phyloP scores from a whole-genome alignment of 192 early-diverging fungal genomes.

The Funneliformis geosporum region DNA sequence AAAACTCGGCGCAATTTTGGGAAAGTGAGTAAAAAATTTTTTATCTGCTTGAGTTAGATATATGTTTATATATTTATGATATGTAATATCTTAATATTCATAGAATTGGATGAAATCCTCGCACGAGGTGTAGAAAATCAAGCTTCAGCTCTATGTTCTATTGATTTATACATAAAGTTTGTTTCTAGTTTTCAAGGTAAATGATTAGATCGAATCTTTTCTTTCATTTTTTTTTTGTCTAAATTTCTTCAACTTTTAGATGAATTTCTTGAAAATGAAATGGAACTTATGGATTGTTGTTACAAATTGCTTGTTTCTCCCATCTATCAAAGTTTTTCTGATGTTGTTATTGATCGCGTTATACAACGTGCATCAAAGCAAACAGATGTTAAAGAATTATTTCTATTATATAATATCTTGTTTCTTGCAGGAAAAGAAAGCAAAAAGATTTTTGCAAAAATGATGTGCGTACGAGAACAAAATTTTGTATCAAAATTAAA shows the following conservation, averaged over 20 bases:
- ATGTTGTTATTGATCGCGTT: slow-evolving; percentile 36
- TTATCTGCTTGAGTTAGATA: too few species aligned
- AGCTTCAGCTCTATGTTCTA: neutral
- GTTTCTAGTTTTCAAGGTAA: slow-evolving; percentile 15
- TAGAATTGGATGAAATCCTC: slow-evolving; percentile 22
- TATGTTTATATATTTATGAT: neutral
- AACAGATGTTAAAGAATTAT: slow-evolving; percentile 40
- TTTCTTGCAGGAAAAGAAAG: slow-evolving; percentile 52
- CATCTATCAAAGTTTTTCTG: slow-evolving; percentile 43
- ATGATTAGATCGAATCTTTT: neutral
- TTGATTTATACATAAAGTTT: slow-evolving; percentile 18
- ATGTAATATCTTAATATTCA: neutral
- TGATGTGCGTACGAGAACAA: slow-evolving; percentile 35
- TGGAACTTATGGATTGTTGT: slow-evolving; percentile 46
- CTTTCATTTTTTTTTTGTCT: neutral
- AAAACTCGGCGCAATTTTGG: slow-evolving; percentile 24
- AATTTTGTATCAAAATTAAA: slow-evolving; percentile 53
- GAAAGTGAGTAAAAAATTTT: neutral
- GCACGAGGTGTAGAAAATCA: slow-evolving; percentile 2
- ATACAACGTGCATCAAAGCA: slow-evolving; percentile 35
- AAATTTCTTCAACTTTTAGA: slow-evolving; percentile 36
- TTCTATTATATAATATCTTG: slow-evolving; percentile 47
- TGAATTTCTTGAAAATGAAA: slow-evolving; percentile 45
- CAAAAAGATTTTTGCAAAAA: slow-evolving; percentile 44
- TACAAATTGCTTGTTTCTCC: slow-evolving; percentile 58